Evolutionary conservation across 305 asterid species (phyloP).

Genomic region (Solanum hybrid): DNA sequence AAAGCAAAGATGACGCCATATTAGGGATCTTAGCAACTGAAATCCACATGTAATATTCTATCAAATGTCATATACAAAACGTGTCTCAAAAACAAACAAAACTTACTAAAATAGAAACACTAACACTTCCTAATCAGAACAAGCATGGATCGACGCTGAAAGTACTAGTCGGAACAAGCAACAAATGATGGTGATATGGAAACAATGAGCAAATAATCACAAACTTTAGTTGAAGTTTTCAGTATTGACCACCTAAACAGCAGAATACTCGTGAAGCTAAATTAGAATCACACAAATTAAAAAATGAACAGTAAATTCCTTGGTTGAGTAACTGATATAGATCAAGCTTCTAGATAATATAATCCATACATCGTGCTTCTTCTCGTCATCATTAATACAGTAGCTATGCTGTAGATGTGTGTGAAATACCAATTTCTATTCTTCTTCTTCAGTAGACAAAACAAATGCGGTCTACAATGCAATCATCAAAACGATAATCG

Average conservation of each 20-base stretch:
- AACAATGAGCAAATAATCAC: not conserved
- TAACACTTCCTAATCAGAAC: not conserved
- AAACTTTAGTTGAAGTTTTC: not conserved
- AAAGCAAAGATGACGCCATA: not conserved
- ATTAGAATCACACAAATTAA: not conserved
- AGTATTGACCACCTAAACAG: not conserved
- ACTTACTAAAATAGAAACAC: not conserved
- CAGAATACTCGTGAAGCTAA: not conserved
- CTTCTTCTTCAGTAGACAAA: no score
- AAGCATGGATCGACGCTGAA: not conserved
- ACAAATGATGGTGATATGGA: not conserved
- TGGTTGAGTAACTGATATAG: not conserved
- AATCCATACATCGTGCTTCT: not conserved
- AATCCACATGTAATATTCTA: not conserved
- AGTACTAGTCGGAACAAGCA: not conserved
- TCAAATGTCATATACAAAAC: not conserved
- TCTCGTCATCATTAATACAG: not conserved
- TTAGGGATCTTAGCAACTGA: not conserved
- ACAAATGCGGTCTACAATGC: no score
- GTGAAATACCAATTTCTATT: no score
- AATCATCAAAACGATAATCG: not conserved
- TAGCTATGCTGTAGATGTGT: no score
- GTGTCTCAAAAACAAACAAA: not conserved
- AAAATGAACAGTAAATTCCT: not conserved
- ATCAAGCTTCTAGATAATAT: not conserved